Evolutionary conservation across 169 alveolate species (phyloP).

Genomic region (Plasmodium vivax): DNA sequence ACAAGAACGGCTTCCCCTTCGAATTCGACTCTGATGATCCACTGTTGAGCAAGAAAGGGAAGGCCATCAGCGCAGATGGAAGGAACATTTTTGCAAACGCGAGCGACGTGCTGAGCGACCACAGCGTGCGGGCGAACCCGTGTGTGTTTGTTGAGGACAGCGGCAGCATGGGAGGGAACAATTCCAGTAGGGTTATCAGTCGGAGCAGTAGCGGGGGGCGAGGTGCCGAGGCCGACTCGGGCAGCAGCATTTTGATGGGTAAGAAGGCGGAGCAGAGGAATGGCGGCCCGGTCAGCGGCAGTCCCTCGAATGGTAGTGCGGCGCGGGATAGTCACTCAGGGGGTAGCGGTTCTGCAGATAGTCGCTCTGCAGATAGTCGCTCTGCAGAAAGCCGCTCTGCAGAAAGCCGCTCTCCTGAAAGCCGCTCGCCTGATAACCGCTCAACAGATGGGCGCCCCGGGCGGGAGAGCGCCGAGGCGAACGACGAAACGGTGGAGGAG

Average conservation of each 20-base stretch:
- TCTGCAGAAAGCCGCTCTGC: neutral
- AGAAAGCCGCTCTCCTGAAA: neutral
- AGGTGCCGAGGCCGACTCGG: neutral
- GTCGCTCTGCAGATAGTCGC: neutral
- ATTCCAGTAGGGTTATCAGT: neutral
- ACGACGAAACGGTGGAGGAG: conserved; percentile 75
- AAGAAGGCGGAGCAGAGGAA: neutral
- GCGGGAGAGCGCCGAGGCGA: neutral
- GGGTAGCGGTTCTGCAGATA: too few species aligned
- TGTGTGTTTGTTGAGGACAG: neutral
- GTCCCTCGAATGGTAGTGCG: neutral
- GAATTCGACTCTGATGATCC: neutral
- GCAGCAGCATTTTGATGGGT: neutral
- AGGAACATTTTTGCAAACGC: too few species aligned
- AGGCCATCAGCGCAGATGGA: neutral
- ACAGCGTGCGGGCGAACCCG: neutral
- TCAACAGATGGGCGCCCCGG: neutral
- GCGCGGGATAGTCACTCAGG: neutral
- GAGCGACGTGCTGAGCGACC: neutral
- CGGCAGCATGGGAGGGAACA: neutral
- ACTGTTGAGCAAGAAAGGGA: neutral
- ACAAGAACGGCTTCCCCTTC: neutral
- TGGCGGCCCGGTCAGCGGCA: neutral
- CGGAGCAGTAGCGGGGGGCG: neutral
- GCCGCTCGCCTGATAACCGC: neutral